Evolutionary conservation across 345 rosid genomes (phyloP).

Genomic region (Odontarrhena argentea): DNA sequence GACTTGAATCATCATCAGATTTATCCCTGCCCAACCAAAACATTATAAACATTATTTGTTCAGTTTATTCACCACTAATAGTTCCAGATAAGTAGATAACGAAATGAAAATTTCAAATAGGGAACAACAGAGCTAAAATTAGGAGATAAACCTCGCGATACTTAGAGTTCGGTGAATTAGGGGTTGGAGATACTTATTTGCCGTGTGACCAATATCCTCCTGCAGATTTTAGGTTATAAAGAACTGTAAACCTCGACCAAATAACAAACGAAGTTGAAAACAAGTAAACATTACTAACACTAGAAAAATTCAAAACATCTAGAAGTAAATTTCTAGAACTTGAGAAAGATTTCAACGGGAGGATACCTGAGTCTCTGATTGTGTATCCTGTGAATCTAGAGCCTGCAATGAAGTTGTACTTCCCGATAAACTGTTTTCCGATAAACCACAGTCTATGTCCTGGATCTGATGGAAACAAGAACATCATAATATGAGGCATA

Average conservation of each 20-base stretch:
- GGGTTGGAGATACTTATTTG: conserved; percentile 45
- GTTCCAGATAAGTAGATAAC: conserved; percentile 17
- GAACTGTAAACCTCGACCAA: conserved; percentile 29
- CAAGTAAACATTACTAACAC: conserved; percentile 7
- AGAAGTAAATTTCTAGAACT: conserved; percentile 4
- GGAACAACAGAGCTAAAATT: background rate
- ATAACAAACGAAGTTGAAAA: conserved; percentile 17
- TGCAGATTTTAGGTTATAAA: conserved; percentile 44
- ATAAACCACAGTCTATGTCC: conserved; percentile 62
- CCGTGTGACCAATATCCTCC: conserved; percentile 52
- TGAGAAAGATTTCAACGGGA: conserved; percentile 27
- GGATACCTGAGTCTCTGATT: conserved; percentile 43
- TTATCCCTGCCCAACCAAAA: conserved; percentile 52
- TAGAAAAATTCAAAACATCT: conserved; percentile 12
- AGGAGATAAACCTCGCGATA: conserved; percentile 50
- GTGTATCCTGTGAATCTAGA: conserved; percentile 58
- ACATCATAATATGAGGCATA: conserved; percentile 20
- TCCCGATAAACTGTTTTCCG: conserved; percentile 56
- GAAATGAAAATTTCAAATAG: conserved; percentile 3
- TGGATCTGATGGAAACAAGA: conserved; percentile 66
- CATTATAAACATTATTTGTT: conserved; percentile 16
- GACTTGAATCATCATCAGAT: conserved; percentile 75
- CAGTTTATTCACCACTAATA: conserved; percentile 28
- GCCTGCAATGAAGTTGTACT: conserved; percentile 55
- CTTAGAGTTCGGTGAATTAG: conserved; percentile 45